These are phyloP conservation scores for Umbelopsis vinacea DNA, from an alignment of 192 early-diverging fungal genomes.

Conservation along the genomic window DNA sequence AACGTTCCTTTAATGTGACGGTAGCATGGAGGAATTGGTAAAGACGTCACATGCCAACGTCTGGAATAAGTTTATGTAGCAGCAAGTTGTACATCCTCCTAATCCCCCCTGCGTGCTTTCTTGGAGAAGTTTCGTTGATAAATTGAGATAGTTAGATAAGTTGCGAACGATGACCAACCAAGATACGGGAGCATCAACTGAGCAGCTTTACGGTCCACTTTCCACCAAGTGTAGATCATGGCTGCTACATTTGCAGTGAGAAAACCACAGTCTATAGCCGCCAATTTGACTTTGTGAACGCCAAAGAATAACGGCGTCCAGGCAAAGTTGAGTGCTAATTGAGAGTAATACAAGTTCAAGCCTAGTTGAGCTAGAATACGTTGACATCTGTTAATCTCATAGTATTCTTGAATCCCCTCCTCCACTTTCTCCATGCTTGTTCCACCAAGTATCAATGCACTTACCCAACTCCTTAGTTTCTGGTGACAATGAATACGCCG, in stretches of 20 bases:
- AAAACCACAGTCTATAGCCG: not conserved
- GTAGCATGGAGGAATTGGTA: too few species aligned
- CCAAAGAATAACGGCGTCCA: slow-evolving; percentile 15
- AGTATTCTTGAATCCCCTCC: not conserved
- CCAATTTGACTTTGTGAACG: not conserved
- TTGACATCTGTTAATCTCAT: not conserved
- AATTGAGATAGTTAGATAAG: slow-evolving; percentile 2
- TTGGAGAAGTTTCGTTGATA: not conserved
- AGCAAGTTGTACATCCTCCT: too few species aligned
- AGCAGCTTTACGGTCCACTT: slow-evolving; percentile 4
- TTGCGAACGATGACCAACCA: slow-evolving; percentile 5
- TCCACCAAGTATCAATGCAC: not conserved
- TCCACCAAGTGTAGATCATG: slow-evolving; percentile 4
- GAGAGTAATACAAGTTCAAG: slow-evolving; percentile 5
- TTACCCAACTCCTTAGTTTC: not conserved
- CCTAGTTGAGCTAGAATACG: not conserved
- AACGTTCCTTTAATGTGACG: too few species aligned
- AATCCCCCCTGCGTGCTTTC: not conserved
- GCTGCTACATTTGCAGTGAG: not conserved
- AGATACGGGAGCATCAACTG: not conserved
- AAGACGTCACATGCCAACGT: too few species aligned
- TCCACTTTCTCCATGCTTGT: not conserved
- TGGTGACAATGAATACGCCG: not conserved
- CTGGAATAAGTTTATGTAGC: not conserved
- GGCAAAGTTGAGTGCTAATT: not conserved